Conservation (phyloP, 2,329 filamentous ascomycete species). For the Talaromyces sp. region DNA sequence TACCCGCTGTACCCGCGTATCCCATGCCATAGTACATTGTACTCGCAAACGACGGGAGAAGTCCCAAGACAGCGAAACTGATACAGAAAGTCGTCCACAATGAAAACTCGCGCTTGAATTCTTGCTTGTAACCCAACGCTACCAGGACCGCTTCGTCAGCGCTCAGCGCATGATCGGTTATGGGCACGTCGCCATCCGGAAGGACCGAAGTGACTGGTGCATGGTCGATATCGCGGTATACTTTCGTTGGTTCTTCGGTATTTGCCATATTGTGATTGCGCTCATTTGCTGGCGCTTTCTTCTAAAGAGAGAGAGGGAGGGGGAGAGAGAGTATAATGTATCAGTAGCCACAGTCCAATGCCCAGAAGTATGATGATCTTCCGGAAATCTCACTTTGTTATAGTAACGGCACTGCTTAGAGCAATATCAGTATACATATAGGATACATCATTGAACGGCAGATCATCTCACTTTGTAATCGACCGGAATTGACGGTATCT, state of each 20-base stretch:
- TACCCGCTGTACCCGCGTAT: slow-evolving; percentile 55
- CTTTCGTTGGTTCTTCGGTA: slow-evolving; percentile 12
- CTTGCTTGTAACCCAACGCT: slow-evolving; percentile 51
- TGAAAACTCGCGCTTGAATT: slow-evolving; percentile 66
- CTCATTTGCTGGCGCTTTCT: neutral
- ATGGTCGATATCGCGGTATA: slow-evolving; percentile 24
- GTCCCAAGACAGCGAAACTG: slow-evolving; percentile 65
- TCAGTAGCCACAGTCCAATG: neutral
- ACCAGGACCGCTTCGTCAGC: slow-evolving; percentile 40
- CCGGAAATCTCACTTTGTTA: neutral
- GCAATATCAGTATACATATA: neutral
- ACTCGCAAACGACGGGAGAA: slow-evolving; percentile 66
- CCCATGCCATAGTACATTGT: slow-evolving; percentile 65
- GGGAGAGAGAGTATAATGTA: too few relatives aligned
- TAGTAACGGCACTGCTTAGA: neutral
- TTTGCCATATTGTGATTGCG: neutral
- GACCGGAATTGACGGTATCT: neutral
- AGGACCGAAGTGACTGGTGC: slow-evolving; percentile 35
- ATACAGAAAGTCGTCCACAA: slow-evolving; percentile 71
- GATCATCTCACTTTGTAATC: neutral
- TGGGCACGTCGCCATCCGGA: slow-evolving; percentile 34
- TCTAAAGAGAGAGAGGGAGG: too few relatives aligned
- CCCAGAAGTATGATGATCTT: neutral
- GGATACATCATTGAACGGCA: neutral
- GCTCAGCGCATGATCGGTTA: slow-evolving; percentile 32